Evolutionary conservation across 306 rosid species (phyloP).

Genomic region (Carpinus viminea): DNA sequence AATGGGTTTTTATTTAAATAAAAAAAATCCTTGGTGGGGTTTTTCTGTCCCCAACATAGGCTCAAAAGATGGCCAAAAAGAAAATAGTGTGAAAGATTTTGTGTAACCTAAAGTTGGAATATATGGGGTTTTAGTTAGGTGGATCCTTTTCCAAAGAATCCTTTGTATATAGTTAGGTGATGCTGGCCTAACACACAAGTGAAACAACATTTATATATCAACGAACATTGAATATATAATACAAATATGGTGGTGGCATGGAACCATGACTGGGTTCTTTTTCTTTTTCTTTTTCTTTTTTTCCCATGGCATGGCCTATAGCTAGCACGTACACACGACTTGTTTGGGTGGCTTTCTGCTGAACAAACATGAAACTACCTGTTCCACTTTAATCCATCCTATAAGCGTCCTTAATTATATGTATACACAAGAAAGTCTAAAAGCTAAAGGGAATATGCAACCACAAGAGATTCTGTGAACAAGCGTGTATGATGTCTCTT

Average conservation of each 20-base stretch:
- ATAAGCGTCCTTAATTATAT: background rate
- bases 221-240: background rate
- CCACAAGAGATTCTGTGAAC: slow-evolving; percentile 6
- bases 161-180: slow-evolving; percentile 9
- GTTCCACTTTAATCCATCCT: slow-evolving; percentile 27
- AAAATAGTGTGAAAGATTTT: slow-evolving; percentile 39
- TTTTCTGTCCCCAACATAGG: slow-evolving; percentile 49
- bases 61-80: slow-evolving; percentile 41
- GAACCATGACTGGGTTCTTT: background rate
- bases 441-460: slow-evolving; percentile 6
- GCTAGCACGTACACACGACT: slow-evolving; percentile 8
- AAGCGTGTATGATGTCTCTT: background rate
- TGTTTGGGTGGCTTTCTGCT: slow-evolving; percentile 28
- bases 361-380: slow-evolving; percentile 20
- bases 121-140: slow-evolving; percentile 43
- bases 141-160: slow-evolving; percentile 39
- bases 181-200: background rate
- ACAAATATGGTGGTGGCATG: background rate
- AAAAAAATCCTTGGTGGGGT: slow-evolving; percentile 59
- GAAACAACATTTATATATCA: background rate
- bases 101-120: slow-evolving; percentile 57
- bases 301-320: slow-evolving; percentile 24
- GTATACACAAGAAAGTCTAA: background rate
- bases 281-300: too few species aligned
- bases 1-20: background rate